phyloP scores from a whole-genome alignment of 768 basidiomycete genomes.

The Basidioascus undulatus region DNA sequence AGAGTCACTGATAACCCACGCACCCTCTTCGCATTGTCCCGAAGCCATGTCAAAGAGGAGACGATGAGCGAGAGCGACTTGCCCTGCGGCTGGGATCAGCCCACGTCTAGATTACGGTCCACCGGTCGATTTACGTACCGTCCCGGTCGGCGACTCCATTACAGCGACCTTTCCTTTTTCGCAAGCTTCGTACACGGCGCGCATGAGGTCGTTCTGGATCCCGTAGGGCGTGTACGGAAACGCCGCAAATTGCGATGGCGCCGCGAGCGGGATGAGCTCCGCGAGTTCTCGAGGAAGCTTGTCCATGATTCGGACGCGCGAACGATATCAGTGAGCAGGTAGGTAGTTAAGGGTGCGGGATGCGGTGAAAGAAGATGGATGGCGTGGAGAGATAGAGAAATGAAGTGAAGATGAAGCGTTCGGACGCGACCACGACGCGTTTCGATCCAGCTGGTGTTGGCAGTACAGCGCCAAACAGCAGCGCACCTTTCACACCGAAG shows the following conservation, averaged over 20 bases:
- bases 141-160: conserved; percentile 73
- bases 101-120: not conserved
- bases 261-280: no score
- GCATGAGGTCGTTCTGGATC: conserved; percentile 74
- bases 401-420: no score
- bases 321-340: not conserved
- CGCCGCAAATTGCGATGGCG: conserved; percentile 41
- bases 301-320: not conserved
- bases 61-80: conserved; percentile 66
- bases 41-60: conserved; percentile 47
- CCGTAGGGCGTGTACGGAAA: conserved; percentile 73
- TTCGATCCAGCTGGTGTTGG: no score
- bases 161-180: conserved; percentile 50
- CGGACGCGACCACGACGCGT: no score
- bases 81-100: conserved; percentile 27
- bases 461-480: no score
- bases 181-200: conserved; percentile 53
- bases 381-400: no score
- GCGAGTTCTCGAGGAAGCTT: no score
- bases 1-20: conserved; percentile 2
- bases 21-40: conserved; percentile 24
- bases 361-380: no score
- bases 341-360: no score
- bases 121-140: conserved; percentile 25
- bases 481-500: no score